Conservation (phyloP, 768 basidiomycete genomes). For the Suillus discolor region DNA sequence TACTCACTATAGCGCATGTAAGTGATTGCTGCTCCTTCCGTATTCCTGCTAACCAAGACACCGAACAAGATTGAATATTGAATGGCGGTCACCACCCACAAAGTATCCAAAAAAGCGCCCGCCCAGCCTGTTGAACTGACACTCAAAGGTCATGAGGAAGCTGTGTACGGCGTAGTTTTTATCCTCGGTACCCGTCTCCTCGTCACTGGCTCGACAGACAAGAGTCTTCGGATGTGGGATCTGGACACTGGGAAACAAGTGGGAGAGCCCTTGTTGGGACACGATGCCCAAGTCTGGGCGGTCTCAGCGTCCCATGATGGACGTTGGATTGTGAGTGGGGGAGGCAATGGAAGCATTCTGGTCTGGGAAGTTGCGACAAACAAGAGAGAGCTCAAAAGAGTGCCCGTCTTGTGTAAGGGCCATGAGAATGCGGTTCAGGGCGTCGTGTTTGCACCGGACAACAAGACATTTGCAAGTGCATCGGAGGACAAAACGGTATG, state of each 20-base stretch:
- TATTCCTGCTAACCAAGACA: background rate
- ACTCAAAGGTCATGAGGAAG: background rate
- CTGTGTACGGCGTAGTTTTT: background rate
- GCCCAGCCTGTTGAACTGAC: background rate
- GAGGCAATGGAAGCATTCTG: background rate
- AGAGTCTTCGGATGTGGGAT: background rate
- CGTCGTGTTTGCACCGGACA: background rate
- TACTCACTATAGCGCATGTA: background rate
- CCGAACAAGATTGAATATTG: background rate
- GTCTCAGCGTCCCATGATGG: background rate
- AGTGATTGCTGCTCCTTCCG: background rate
- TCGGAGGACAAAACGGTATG: background rate
- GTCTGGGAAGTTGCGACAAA: background rate
- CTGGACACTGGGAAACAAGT: background rate
- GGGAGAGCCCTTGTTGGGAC: background rate
- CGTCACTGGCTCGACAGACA: background rate
- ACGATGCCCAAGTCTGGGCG: background rate
- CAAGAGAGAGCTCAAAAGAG: background rate
- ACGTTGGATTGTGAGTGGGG: background rate
- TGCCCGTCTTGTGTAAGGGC: background rate
- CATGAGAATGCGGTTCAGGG: rapidly evolving
- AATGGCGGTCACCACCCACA: background rate
- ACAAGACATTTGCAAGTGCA: slow-evolving; percentile 2
- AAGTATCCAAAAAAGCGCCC: background rate
- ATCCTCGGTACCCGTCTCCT: background rate